phyloP scores from a whole-genome alignment of 2,329 filamentous ascomycete genomes.

The Fusarium torulosum region DNA sequence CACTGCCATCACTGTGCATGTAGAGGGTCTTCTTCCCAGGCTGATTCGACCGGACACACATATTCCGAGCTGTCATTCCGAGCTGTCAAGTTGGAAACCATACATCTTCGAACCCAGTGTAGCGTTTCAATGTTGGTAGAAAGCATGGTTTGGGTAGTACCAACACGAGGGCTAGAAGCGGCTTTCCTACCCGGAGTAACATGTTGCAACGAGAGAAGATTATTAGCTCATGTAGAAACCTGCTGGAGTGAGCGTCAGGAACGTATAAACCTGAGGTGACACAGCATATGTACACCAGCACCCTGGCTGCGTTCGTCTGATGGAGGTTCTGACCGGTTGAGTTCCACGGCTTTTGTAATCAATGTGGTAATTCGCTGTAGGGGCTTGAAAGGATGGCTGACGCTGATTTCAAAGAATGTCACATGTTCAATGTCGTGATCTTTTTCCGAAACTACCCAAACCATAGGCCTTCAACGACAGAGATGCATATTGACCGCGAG shows the following conservation, averaged over 20 bases:
- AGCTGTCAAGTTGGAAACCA: neutral
- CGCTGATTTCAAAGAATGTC: constrained; percentile 11
- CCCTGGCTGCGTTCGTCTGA: constrained; percentile 2
- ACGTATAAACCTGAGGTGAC: constrained; percentile 3
- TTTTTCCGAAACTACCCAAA: neutral
- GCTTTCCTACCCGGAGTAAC: constrained; percentile 6
- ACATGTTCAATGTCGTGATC: constrained; percentile 25
- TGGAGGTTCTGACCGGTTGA: constrained; percentile 33
- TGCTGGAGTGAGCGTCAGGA: constrained; percentile 9
- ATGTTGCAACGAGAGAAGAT: constrained; percentile 1
- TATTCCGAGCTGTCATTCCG: neutral
- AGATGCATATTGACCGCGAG: neutral
- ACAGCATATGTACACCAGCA: constrained; percentile 36
- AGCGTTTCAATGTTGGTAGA: neutral
- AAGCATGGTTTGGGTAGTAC: constrained; percentile 16
- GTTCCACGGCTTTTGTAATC: constrained; percentile 35
- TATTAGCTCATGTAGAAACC: neutral
- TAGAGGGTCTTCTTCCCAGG: neutral
- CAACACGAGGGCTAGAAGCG: constrained; percentile 20
- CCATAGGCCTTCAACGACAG: neutral
- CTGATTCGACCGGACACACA: neutral
- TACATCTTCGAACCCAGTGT: constrained; percentile 1
- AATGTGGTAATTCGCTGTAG: constrained; percentile 8
- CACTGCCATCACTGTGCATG: neutral
- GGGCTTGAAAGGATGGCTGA: constrained; percentile 4